These are phyloP conservation scores for Laburnicola sp. DNA, from an alignment of 2,329 filamentous ascomycete genomes.

Conservation along the genomic window DNA sequence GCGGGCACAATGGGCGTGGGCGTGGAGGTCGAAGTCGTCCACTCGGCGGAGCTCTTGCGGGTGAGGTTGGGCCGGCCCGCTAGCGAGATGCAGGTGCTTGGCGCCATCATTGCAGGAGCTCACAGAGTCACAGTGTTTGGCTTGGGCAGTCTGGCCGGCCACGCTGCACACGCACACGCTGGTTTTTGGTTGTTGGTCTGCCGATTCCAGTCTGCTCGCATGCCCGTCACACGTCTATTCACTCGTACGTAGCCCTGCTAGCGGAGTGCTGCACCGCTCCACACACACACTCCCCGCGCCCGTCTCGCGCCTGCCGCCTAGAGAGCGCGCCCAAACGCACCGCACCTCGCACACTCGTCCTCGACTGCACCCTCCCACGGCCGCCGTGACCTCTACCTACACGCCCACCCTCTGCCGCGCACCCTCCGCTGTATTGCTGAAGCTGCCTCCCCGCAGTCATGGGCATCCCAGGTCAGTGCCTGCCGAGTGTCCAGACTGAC, in stretches of 20 bases:
- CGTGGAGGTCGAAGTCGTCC: conserved; percentile 12
- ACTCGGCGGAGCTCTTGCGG: conserved; percentile 23
- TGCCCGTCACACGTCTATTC: background rate
- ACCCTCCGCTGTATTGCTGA: background rate
- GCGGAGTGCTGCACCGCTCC: background rate
- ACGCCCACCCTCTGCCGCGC: conserved; percentile 1
- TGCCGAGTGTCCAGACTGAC: background rate
- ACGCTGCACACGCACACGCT: too few species aligned
- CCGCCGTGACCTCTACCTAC: background rate
- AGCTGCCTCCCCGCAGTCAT: background rate
- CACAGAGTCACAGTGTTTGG: too few species aligned
- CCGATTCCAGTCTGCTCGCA: background rate
- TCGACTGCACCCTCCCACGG: background rate
- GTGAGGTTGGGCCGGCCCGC: conserved; percentile 19
- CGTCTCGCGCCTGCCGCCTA: conserved; percentile 5
- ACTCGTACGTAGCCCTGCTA: background rate
- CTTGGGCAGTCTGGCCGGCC: too few species aligned
- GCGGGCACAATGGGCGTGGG: conserved; percentile 34
- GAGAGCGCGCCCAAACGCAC: background rate
- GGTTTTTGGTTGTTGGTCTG: background rate
- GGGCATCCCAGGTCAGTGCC: conserved; percentile 2
- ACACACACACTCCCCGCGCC: too few species aligned
- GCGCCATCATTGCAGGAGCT: conserved; percentile 2
- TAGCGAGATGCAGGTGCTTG: conserved; percentile 11
- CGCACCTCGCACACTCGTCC: background rate